Evolutionary conservation across 2,329 filamentous ascomycete species (phyloP).

Genomic region (Ophiostoma perfectum): DNA sequence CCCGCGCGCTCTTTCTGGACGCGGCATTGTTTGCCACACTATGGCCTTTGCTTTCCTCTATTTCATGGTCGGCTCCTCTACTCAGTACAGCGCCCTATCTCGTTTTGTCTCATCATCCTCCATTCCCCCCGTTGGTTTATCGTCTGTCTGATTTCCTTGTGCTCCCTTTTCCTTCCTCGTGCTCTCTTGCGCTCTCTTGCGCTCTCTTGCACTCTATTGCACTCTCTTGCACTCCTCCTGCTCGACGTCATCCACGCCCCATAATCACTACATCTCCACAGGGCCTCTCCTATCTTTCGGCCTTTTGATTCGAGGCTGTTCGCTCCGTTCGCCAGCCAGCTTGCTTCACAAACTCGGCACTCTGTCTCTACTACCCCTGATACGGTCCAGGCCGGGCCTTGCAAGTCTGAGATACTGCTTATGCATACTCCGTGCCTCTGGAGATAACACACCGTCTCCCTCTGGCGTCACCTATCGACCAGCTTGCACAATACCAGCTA

Average conservation of each 20-base stretch:
- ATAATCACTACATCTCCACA: not conserved
- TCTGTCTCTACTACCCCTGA: not conserved
- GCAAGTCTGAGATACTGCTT: not conserved
- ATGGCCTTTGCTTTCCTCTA: not conserved
- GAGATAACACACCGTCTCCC: slow-evolving; percentile 6
- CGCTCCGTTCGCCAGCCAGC: not conserved
- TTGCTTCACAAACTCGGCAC: not conserved
- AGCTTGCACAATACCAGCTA: not conserved
- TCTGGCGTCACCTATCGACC: not conserved
- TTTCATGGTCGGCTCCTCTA: not conserved
- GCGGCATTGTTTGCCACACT: not conserved
- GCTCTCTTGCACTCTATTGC: not conserved
- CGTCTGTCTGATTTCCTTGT: not conserved
- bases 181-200: too few species aligned
- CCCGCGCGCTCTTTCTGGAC: not conserved
- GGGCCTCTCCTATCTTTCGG: not conserved
- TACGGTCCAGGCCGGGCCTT: not conserved
- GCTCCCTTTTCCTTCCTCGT: not conserved
- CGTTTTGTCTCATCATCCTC: not conserved
- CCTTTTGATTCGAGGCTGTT: not conserved
- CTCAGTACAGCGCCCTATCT: not conserved
- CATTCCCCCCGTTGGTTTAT: not conserved
- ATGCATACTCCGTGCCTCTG: not conserved
- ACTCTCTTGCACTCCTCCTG: not conserved
- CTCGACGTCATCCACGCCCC: slow-evolving; percentile 5